A percentile compares a stretch with the other conserved stretches of the same genome.
Evolutionary conservation across 1,139 yeast genomes (phyloP).

Genomic region (Sugiyamaella novakii): DNA sequence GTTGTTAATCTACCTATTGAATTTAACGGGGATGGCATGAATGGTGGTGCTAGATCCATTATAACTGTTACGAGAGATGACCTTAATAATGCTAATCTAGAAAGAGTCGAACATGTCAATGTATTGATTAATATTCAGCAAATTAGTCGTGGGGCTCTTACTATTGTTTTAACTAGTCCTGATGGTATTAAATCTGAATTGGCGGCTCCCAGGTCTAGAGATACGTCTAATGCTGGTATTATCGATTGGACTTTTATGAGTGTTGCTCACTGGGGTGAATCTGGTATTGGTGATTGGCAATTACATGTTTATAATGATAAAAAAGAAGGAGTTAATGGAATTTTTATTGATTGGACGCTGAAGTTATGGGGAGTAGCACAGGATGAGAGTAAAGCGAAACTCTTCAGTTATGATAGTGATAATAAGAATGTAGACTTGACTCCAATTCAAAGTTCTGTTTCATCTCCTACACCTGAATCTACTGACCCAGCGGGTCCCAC

Average conservation of each 20-base stretch:
- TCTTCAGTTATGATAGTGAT: slow-evolving; percentile 43
- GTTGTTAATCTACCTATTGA: slow-evolving; percentile 38
- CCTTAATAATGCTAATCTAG: slow-evolving; percentile 60
- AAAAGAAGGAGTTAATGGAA: slow-evolving; percentile 46
- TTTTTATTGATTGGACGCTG: slow-evolving; percentile 70
- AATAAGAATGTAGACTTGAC: slow-evolving; percentile 27
- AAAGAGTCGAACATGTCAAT: slow-evolving; percentile 81
- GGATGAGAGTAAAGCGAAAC: slow-evolving; percentile 61
- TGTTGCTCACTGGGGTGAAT: slow-evolving; percentile 98
- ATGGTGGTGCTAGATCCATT: slow-evolving; percentile 44
- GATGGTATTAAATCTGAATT: slow-evolving; percentile 70
- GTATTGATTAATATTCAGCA: slow-evolving; percentile 74
- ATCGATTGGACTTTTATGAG: slow-evolving; percentile 90
- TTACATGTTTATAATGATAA: slow-evolving; percentile 59
- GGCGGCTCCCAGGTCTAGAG: slow-evolving; percentile 70
- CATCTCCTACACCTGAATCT: slow-evolving; percentile 6
- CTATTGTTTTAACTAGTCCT: slow-evolving; percentile 72
- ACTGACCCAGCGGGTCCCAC: too few species aligned
- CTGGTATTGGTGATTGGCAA: slow-evolving; percentile 81
- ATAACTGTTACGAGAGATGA: slow-evolving; percentile 55
- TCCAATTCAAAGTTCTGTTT: background rate
- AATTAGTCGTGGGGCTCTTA: slow-evolving; percentile 67
- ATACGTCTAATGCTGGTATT: slow-evolving; percentile 62
- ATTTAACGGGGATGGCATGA: slow-evolving; percentile 31
- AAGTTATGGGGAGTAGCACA: slow-evolving; percentile 78